These are phyloP conservation scores for Serendipita vermifera DNA, from an alignment of 768 basidiomycete genomes.

Conservation along the genomic window DNA sequence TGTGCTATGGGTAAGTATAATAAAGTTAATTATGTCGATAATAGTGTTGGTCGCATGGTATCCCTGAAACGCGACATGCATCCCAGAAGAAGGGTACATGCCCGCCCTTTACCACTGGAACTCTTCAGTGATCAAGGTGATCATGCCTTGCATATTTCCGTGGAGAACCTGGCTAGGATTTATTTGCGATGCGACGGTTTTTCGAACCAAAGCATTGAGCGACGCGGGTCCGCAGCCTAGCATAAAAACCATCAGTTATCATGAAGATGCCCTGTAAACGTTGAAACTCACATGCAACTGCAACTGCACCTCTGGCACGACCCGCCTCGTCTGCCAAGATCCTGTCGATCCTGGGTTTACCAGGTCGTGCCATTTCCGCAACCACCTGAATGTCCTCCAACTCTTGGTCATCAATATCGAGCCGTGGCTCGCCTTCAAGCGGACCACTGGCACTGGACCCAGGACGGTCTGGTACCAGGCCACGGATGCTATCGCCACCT, in stretches of 20 bases:
- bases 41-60: no score
- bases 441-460: not conserved
- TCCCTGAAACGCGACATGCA: no score
- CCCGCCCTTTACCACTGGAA: conserved; percentile 51
- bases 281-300: conserved; percentile 54
- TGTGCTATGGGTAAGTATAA: no score
- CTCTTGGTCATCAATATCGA: conserved; percentile 45
- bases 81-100: no score
- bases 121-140: conserved; percentile 54
- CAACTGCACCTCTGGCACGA: conserved; percentile 37
- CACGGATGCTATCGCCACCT: not conserved
- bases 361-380: conserved; percentile 49
- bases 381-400: conserved; percentile 44
- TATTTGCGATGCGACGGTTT: conserved; percentile 48
- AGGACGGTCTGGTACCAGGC: not conserved
- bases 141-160: conserved; percentile 46
- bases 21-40: no score
- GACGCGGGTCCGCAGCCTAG: conserved; percentile 65
- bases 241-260: not conserved
- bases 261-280: not conserved
- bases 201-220: conserved; percentile 54
- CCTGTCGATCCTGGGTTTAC: conserved; percentile 50
- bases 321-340: conserved; percentile 55
- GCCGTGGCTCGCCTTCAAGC: conserved; percentile 22
- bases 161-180: conserved; percentile 37